Base-by-base conservation (phyloP, 345 rosid genomes). In the Cardamine chenopodiifolia region DNA sequence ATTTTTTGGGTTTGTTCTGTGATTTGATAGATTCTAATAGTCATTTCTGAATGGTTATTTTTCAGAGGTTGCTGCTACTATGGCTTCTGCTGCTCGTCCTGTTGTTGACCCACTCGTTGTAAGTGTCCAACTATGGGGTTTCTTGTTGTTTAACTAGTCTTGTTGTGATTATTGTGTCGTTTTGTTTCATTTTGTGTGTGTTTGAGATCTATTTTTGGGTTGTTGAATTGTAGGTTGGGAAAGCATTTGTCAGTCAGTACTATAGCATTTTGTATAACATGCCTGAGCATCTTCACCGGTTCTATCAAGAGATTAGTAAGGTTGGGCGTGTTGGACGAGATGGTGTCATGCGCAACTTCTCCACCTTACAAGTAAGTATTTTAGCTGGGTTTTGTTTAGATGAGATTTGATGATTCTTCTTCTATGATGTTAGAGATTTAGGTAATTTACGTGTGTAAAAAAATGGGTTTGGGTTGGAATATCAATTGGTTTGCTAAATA, bases 301-400 rank as follows among this genome's bases (percentile, higher is more conserved):
- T 86, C 66, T 86, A 86, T 61, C 80, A 80, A 39, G 85, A 86
- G 52, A 62, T 20, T 15, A 86, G 89, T 26, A 78, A 76, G 75
- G 55, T 83, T 48, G 83, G 87, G 8, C 89, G 87, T 64, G 82
- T 78, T 25, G 81, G 77, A 62, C 7, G 10, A 8, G 72, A 66
- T 15, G 89, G 85, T 8, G 44, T 70, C 26, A 78, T 86, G 85
- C 70, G 67, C 28, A 23, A 67, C 49, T 67, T 69, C 62, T 42
- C 80, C 2, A 75, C 85, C 10, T 75, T 86, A 15, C 50, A 42
- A 6, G 79, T 76, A 69, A 60, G 62, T 66, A 6, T 6, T 55
- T 48, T 28, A 39, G 19, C 13, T 66, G 34, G 12, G 17, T 49
- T 49, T 48, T 66, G 18, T 20, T 37, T 49, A 25, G 52, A 2